Evolutionary conservation across 257 asterid genomes (phyloP), one percentile per base, ranked within the genome.

Genomic region (Lavandula angustifolia): DNA sequence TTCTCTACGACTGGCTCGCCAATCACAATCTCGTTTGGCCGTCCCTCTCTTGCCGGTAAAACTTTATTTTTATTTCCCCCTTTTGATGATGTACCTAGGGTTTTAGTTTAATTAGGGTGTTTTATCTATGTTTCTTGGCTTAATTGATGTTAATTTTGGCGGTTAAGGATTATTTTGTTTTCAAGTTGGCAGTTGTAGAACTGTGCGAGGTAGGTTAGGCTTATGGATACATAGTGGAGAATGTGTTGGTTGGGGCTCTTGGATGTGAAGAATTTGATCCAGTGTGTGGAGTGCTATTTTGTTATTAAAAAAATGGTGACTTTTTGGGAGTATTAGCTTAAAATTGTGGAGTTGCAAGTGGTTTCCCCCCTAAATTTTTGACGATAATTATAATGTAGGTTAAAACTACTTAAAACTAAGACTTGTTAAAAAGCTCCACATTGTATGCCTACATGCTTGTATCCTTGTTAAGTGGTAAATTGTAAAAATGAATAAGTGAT

Each of bases 21-120:
- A 85, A 88, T 60, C 96, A 92, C 77, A 88, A 87, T 70, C 95
- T 88, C 57, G 84, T 82, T 7, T 92, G 98, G 98, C 96, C 98
- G 7, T 88, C 94, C 6, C 96, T 86, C 69, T 86, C 95, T 61
- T 91, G 95, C 90, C 81, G 98, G 98, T 60, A 60, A 1, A 41
- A 40, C 27, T 22, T 59, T 60, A 12, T 27, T 84, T 34, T 10
- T 6, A 38, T 18, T 51, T 42, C 34, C 53, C 54, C 75, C 59
- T 18, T 5, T 51, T 71, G n/a, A 62, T 49, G 27, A 34, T 9
- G 32, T 32, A 12, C 27, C 60, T 75, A 75, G 79, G 76, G 76
- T 69, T 75, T 75, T 41, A n/a, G 9, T 43, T 35, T 37, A 1
- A 33, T 13, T 57, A 9, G 49, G 11, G 16, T 41, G 6, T 12